Evolutionary conservation across 2,329 filamentous ascomycete species (phyloP).

Genomic region (Fusarium xylarioides): DNA sequence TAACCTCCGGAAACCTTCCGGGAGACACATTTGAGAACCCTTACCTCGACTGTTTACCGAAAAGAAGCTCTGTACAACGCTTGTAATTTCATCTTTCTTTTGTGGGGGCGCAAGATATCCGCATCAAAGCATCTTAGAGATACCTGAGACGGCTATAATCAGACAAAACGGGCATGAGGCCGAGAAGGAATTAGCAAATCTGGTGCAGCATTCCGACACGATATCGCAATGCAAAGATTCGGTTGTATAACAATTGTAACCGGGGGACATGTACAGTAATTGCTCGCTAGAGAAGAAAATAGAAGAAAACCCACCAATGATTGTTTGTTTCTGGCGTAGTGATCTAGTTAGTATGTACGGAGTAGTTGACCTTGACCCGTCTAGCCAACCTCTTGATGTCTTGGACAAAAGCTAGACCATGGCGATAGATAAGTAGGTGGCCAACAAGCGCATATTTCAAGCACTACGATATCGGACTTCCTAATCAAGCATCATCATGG

Average conservation of each 20-base stretch:
- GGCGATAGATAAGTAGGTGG: neutral
- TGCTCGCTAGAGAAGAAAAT: neutral
- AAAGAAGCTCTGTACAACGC: neutral
- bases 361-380: neutral
- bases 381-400: neutral
- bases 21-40: neutral
- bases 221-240: neutral
- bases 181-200: neutral
- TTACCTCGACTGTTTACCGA: neutral
- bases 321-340: neutral
- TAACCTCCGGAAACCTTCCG: neutral
- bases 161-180: neutral
- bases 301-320: neutral
- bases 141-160: neutral
- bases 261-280: neutral
- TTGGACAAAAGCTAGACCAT: neutral
- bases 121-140: neutral
- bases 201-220: neutral
- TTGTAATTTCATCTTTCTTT: neutral
- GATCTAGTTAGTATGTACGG: neutral
- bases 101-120: neutral
- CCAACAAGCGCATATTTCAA: neutral
- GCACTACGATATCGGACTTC: conserved; percentile 8
- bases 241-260: conserved; percentile 1
- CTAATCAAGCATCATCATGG: conserved; percentile 1